phyloP scores from a whole-genome alignment of 257 asterid genomes.

The Datura wrightii region DNA sequence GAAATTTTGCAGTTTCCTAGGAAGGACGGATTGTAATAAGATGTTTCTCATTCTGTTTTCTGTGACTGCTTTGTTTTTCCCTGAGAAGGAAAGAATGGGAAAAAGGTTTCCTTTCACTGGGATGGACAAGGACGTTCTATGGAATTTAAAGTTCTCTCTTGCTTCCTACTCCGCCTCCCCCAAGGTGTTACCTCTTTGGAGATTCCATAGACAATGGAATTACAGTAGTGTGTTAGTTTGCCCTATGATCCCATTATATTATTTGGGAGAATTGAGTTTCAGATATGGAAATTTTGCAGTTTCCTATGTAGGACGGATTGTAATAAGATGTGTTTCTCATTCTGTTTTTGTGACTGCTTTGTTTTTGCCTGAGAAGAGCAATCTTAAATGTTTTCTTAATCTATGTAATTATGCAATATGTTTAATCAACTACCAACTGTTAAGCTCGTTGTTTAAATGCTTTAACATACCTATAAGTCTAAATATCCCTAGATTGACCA shows the following conservation, averaged over 20 bases:
- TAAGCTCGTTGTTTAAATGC: background rate
- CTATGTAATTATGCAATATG: background rate
- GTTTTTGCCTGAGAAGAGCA: background rate
- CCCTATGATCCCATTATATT: background rate
- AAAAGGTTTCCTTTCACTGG: background rate
- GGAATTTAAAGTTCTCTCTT: background rate
- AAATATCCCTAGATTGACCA: slow-evolving; percentile 25
- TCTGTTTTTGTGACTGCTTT: slow-evolving; percentile 21
- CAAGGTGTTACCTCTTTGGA: background rate
- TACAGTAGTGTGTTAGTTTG: background rate
- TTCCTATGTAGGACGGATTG: background rate
- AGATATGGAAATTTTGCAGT: background rate
- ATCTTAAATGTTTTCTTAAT: background rate
- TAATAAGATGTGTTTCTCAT: background rate
- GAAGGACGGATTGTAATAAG: background rate
- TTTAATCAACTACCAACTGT: background rate
- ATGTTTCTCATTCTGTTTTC: slow-evolving; percentile 17
- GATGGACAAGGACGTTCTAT: background rate
- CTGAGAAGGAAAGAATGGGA: background rate
- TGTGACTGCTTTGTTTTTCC: background rate
- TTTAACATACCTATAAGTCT: background rate
- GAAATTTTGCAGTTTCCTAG: background rate
- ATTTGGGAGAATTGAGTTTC: background rate
- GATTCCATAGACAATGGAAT: background rate
- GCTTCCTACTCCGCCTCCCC: background rate